A percentile compares a stretch with the other conserved stretches of the same genome.
These are phyloP conservation scores for Calonectria pauciramosa DNA, from an alignment of 2,329 filamentous ascomycete genomes.

Conservation along the genomic window DNA sequence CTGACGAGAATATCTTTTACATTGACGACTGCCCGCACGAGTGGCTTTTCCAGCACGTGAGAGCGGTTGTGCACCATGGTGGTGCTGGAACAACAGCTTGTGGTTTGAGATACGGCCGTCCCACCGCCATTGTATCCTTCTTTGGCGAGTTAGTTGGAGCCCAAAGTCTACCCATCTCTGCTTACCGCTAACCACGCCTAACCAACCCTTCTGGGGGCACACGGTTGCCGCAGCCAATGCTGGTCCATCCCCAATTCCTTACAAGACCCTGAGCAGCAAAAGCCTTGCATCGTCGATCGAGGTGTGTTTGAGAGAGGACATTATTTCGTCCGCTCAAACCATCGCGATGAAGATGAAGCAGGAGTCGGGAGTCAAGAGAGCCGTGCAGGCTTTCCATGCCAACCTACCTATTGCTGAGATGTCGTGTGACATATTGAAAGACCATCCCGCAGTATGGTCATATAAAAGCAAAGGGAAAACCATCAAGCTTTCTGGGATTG, in stretches of 20 bases:
- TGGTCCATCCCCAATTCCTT: slow-evolving; percentile 27
- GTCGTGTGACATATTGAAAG: slow-evolving; percentile 28
- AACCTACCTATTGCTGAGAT: slow-evolving; percentile 31
- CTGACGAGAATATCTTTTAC: slow-evolving; percentile 72
- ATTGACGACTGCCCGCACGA: slow-evolving; percentile 80
- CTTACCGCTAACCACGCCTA: background rate
- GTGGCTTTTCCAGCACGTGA: slow-evolving; percentile 77
- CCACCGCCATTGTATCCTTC: slow-evolving; percentile 80
- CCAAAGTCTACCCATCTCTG: too few species aligned
- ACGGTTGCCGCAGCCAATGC: slow-evolving; percentile 29
- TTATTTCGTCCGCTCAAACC: background rate
- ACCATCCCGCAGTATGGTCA: slow-evolving; percentile 21
- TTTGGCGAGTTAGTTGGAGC: slow-evolving; percentile 64
- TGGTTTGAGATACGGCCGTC: slow-evolving; percentile 75
- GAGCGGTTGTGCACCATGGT: slow-evolving; percentile 77
- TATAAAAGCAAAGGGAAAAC: background rate
- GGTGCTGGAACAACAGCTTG: slow-evolving; percentile 81
- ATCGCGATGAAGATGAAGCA: slow-evolving; percentile 28
- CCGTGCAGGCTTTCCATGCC: slow-evolving; percentile 36
- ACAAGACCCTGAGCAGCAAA: background rate
- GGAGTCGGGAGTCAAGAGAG: slow-evolving; percentile 30
- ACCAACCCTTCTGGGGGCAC: slow-evolving; percentile 36
- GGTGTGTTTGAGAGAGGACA: slow-evolving; percentile 4
- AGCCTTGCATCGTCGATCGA: slow-evolving; percentile 22
- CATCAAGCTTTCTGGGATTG: slow-evolving; percentile 27